Evolutionary conservation across 2,329 filamentous ascomycete species (phyloP).

Genomic region (Colletotrichum sp.): DNA sequence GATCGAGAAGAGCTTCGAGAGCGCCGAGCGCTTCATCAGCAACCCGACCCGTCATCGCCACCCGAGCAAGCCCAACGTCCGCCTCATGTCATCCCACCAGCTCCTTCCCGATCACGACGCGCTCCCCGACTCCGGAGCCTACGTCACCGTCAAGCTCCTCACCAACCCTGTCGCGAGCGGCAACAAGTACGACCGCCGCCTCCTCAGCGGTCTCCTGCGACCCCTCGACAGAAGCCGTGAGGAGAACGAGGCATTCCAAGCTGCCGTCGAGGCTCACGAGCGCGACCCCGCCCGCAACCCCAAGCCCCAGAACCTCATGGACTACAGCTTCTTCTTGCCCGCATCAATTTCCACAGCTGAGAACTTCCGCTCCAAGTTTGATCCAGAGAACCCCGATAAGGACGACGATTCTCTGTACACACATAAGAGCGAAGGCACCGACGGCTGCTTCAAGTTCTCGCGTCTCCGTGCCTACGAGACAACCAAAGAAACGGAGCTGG

Average conservation of each 20-base stretch:
- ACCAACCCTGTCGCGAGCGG: slow-evolving; percentile 65
- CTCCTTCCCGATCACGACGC: slow-evolving; percentile 70
- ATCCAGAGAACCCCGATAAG: slow-evolving; percentile 59
- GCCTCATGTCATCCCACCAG: slow-evolving; percentile 64
- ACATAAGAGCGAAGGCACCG: slow-evolving; percentile 46
- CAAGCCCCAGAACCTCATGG: slow-evolving; percentile 62
- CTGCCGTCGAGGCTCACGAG: slow-evolving; percentile 58
- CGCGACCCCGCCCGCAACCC: slow-evolving; percentile 61
- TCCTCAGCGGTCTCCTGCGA: slow-evolving; percentile 66
- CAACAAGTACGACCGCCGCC: slow-evolving; percentile 62
- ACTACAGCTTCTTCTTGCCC: slow-evolving; percentile 72
- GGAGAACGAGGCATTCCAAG: slow-evolving; percentile 57
- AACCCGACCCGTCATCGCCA: slow-evolving; percentile 61
- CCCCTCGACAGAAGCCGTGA: slow-evolving; percentile 62
- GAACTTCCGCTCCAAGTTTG: slow-evolving; percentile 66
- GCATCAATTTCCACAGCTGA: slow-evolving; percentile 51
- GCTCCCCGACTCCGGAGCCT: slow-evolving; percentile 74
- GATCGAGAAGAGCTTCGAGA: slow-evolving; percentile 67
- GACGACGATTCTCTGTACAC: slow-evolving; percentile 62
- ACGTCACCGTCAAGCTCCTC: slow-evolving; percentile 72
- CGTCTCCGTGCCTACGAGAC: slow-evolving; percentile 71
- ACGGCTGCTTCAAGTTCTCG: slow-evolving; percentile 64
- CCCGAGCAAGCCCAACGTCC: slow-evolving; percentile 48
- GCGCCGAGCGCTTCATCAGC: slow-evolving; percentile 58
- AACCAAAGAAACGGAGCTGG: slow-evolving; percentile 59